A percentile compares a stretch with the other conserved stretches of the same genome.
Conservation (phyloP, 192 early-diverging fungal species). For the Mycoemilia scoparia region DNA sequence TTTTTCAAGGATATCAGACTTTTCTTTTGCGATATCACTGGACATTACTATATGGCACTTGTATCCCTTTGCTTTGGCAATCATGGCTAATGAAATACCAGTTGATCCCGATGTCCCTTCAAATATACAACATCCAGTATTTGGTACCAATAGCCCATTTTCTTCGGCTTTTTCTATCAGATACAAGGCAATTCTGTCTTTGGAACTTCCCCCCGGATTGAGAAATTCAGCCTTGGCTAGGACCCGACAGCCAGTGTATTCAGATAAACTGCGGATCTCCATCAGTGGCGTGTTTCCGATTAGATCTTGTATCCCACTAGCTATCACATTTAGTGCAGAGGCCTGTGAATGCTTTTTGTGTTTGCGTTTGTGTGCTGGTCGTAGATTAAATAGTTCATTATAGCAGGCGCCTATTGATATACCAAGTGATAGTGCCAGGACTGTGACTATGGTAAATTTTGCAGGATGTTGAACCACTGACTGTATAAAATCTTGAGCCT, state of each 20-base stretch:
- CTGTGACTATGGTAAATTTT: too few species aligned
- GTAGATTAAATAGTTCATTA: too few species aligned
- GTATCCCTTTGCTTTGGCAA: conserved; percentile 79
- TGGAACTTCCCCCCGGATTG: conserved; percentile 81
- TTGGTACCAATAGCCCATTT: conserved; percentile 44
- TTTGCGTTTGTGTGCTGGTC: too few species aligned
- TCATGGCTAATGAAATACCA: conserved; percentile 85
- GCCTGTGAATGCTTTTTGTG: too few species aligned
- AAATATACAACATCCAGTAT: conserved; percentile 61
- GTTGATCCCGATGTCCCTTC: conserved; percentile 95
- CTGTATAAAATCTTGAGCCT: too few species aligned
- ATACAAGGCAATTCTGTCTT: conserved; percentile 81
- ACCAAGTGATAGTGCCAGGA: too few species aligned
- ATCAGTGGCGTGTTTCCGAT: conserved; percentile 89
- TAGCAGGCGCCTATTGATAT: too few species aligned
- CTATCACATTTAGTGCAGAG: too few species aligned
- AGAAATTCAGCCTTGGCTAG: conserved; percentile 65
- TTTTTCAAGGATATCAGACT: conserved; percentile 64
- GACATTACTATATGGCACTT: conserved; percentile 91
- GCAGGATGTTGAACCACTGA: too few species aligned
- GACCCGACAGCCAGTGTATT: conserved; percentile 81
- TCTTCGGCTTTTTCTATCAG: conserved; percentile 66
- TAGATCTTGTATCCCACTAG: conserved; percentile 54
- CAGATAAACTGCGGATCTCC: conserved; percentile 63
- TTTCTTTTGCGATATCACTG: conserved; percentile 81